phyloP scores from a whole-genome alignment of 2,329 filamentous ascomycete genomes.

The Diaporthe sp. region DNA sequence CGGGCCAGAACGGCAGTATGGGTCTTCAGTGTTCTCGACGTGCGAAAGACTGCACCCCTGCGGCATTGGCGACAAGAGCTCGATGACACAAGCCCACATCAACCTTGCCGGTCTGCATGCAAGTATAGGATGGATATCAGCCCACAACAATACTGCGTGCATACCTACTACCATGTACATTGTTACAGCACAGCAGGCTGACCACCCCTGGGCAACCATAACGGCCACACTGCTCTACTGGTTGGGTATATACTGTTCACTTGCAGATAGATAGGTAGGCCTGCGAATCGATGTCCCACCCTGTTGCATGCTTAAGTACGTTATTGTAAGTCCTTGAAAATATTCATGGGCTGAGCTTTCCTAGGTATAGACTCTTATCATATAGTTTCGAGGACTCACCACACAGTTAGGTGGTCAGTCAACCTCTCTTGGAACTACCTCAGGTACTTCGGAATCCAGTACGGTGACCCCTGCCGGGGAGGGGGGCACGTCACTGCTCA shows the following conservation, averaged over 20 bases:
- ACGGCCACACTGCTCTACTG: neutral
- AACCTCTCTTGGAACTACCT: no score
- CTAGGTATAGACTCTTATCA: neutral
- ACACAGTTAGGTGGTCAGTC: neutral
- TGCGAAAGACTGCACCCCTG: slow-evolving; percentile 17
- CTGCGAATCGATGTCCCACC: no score
- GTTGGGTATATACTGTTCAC: no score
- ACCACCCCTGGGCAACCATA: neutral
- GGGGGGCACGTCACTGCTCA: slow-evolving; percentile 19
- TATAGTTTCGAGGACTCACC: neutral
- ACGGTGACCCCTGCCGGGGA: neutral
- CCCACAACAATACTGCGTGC: slow-evolving; percentile 4
- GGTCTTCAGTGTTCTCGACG: slow-evolving; percentile 9
- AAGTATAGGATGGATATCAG: slow-evolving; percentile 15
- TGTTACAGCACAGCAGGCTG: neutral
- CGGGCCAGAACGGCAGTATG: slow-evolving; percentile 5
- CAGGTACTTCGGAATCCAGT: neutral
- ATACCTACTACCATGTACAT: neutral
- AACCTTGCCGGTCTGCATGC: slow-evolving; percentile 7
- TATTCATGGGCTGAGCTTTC: neutral
- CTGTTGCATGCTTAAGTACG: neutral
- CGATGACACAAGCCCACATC: slow-evolving; percentile 19
- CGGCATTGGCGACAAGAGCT: neutral
- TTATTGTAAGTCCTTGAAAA: neutral
- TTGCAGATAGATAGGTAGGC: neutral